Evolutionary conservation across 148 eudicot species (phyloP), one percentile per base, ranked within the genome.

Genomic region (Rheum nobile): DNA sequence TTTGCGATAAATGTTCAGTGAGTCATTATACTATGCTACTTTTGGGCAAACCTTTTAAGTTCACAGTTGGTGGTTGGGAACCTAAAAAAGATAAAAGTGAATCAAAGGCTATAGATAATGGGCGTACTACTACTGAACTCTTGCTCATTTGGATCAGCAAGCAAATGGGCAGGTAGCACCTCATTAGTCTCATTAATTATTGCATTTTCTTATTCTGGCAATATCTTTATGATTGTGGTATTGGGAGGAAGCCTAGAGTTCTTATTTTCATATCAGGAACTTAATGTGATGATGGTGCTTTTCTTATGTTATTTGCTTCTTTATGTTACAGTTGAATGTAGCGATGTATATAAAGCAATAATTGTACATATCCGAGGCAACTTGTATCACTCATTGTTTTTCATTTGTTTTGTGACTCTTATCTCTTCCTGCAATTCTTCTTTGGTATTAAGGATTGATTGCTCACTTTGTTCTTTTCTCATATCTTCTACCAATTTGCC

Each of bases 1-100:
- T 91, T 75, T 93, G 98, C 74, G 92, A 91, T 83, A 91, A 84
- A 85, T 93, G 89, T 88, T 85, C 92, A 17, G 91, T 93, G 16
- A 81, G 76, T 61, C 85, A 84, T 48, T 93, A 85, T 79, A 95
- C 98, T 47, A 84, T 88, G 88, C 97, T 93, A 77, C 78, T 89
- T 74, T 93, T 97, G 97, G 90, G 91, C 46, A 84, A 71, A 41
- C 90, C 97, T 38, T 77, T 82, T 78, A 85, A 88, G 75, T 91
- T 93, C 86, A 83, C 81, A 29, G 80, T 84, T 46, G 80, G 83
- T 48, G 75, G 81, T 68, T 77, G 78, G 77, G 84, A 88, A 73
- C 88, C 86, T 76, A 86, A 85, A 65, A 78, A 86, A 52, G 86
- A 86, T 76, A 85, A 82, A 34, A 77, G 85, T 88, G 92, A 83